Conservation (phyloP, 1,284 basidiomycete species). For the Trichosporon ovoides region DNA sequence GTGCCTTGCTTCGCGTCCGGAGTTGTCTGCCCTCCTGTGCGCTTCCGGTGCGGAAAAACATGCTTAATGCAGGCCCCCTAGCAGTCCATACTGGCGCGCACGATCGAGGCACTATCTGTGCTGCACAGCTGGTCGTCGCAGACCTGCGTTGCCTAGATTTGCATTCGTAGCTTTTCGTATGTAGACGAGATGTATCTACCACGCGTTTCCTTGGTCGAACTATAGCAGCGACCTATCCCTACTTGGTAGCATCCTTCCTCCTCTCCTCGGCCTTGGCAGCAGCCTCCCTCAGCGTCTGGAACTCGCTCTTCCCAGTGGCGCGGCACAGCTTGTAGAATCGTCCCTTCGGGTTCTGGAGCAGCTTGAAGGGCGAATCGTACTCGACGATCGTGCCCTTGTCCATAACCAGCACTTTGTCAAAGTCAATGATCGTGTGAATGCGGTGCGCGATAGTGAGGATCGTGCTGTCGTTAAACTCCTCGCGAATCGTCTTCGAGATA, state of each 20-base stretch:
- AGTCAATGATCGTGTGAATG: slow-evolving; percentile 68
- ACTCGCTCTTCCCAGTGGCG: slow-evolving; percentile 74
- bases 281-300: slow-evolving; percentile 56
- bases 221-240: neutral
- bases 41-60: no score
- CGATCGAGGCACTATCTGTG: no score
- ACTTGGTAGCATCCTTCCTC: slow-evolving; percentile 11
- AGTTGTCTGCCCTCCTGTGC: no score
- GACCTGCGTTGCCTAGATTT: no score
- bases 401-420: slow-evolving; percentile 68
- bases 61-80: no score
- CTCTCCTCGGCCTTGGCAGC: slow-evolving; percentile 41
- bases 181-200: no score
- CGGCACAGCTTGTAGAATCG: slow-evolving; percentile 73
- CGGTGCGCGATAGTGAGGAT: slow-evolving; percentile 60
- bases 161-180: no score
- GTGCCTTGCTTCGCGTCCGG: no score
- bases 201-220: neutral
- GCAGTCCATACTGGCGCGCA: no score
- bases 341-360: slow-evolving; percentile 62
- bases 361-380: slow-evolving; percentile 66
- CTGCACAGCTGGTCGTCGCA: no score
- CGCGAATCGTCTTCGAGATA: slow-evolving; percentile 51
- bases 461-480: slow-evolving; percentile 58
- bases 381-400: slow-evolving; percentile 63